Evolutionary conservation across 352 stramenopile genomes (phyloP), one percentile per base, ranked within the genome.

Genomic region (Phytophthora cryptogea): DNA sequence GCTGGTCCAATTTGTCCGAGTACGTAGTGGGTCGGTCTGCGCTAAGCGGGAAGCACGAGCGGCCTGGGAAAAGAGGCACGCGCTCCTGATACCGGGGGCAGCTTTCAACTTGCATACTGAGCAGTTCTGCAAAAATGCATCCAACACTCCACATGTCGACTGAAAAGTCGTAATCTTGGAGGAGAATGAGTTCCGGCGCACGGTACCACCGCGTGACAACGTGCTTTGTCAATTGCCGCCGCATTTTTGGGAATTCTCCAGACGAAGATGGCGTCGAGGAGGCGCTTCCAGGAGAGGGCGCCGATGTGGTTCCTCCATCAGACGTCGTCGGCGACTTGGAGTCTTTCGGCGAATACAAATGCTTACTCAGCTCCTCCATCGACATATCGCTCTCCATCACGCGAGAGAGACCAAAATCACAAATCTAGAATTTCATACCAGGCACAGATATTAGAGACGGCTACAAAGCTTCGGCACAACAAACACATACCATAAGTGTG

Each of bases 71-170:
- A 1, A 95, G 72, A 10, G 86, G 86, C 37, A 91, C 84, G 10
- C 86, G 86, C 51, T 95, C 83, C 59, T 94, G 83, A 59, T 95
- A 94, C 14, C 84, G 81, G 14, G 83, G 86, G 55, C 83, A 93
- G 56, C 85, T 95, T 33, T 94, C 84, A 3, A 90, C 81, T 74
- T 95, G 86, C 86, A 95, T 95, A 49, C 85, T 95, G 31, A 95
- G 51, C 7, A 95, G 65, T 59, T 95, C 86, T 8, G 80, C 86
- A 54, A 95, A 93, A 70, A 95, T 95, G 81, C 97, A 99, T 8
- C 98, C 97, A 41, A 99, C 69, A 46, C 95, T 99, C 97, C 98
- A 99, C 83, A 99, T 98, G 72, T 99, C 98, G 59, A 99, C 98
- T 9, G 95, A 90, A 42, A 95, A 94, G 50, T 83, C 94, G 75